A percentile compares a stretch with the other conserved stretches of the same genome.
Conservation (phyloP, 2,329 filamentous ascomycete genomes). For the Phyllosticta citribraziliensis region DNA sequence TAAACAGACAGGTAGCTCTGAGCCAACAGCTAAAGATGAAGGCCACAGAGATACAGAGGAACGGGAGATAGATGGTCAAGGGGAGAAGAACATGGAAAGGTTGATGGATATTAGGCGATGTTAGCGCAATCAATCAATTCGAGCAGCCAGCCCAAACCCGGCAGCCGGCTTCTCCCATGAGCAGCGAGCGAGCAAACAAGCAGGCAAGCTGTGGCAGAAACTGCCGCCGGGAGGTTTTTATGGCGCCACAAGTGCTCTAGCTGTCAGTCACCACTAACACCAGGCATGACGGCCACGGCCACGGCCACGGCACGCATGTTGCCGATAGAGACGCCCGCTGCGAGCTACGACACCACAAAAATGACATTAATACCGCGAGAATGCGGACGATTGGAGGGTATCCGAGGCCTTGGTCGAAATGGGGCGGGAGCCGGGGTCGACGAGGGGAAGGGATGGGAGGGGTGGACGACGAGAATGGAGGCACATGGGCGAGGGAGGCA, state of each 20-base stretch:
- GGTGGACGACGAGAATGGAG: background rate
- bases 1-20: background rate
- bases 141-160: background rate
- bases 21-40: background rate
- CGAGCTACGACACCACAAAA: background rate
- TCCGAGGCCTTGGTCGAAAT: background rate
- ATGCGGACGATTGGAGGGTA: background rate
- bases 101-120: background rate
- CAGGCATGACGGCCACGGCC: too few species aligned
- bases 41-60: background rate
- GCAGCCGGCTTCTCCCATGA: background rate
- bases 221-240: background rate
- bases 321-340: too few species aligned
- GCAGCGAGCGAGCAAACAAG: background rate
- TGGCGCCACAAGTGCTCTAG: background rate
- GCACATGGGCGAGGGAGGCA: background rate
- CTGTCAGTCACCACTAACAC: background rate
- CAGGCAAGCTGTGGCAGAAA: background rate
- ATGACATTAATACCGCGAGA: background rate
- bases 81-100: background rate
- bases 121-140: background rate
- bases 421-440: background rate
- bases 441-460: background rate
- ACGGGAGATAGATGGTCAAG: background rate
- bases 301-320: background rate